Base-by-base conservation (phyloP, 1,139 yeast species). In the Chernovozyma sophiae-reginae region DNA sequence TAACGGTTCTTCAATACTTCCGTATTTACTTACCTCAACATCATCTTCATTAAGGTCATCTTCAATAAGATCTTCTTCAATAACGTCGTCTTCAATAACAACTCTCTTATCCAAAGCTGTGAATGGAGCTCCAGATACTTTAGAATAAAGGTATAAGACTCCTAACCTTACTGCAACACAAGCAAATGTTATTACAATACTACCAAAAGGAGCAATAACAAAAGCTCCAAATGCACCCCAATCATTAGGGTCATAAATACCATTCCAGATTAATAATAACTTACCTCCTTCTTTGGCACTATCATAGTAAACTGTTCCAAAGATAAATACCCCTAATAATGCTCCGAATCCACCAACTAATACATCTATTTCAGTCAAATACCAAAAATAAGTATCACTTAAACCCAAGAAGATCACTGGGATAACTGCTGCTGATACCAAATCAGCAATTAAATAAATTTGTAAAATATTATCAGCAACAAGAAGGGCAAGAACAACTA, bases 191-290 rank as follows among this genome's bases (percentile, higher is more conserved):
- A 81, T 65, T 2, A 82, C 44, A 3, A 89, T 49, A 15, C 94
- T 89, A 15, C 94, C 95, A 34, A 81, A 72, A 4, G 97, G 96
- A 2, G 97, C 95, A 46, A 81, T 85, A 5, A 86, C 94, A 61
- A 89, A 89, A 1, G 97, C 96, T 23, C 95, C 97, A 62, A 89
- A 90, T 0, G 95, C 80, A 51, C 95, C 86, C 97, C 97, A 90
- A 56, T 90, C 97, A 39, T 74, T 77, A 12, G 74, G 62, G 42
- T 74, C 68, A 55, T 90, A 90, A 29, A 90, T 64, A 36, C 97
- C 97, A 46, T 86, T 78, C 77, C 85, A 77, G 33, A 84, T 62
- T 41, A 89, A 70, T 30, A 74, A 51, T 34, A 89, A 68, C 44
- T 73, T 72, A n/a, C 85, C 96, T 47, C 97, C 97, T 43, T 81